phyloP scores from a whole-genome alignment of 1,284 basidiomycete genomes.

The Mycosarcoma maydis region DNA sequence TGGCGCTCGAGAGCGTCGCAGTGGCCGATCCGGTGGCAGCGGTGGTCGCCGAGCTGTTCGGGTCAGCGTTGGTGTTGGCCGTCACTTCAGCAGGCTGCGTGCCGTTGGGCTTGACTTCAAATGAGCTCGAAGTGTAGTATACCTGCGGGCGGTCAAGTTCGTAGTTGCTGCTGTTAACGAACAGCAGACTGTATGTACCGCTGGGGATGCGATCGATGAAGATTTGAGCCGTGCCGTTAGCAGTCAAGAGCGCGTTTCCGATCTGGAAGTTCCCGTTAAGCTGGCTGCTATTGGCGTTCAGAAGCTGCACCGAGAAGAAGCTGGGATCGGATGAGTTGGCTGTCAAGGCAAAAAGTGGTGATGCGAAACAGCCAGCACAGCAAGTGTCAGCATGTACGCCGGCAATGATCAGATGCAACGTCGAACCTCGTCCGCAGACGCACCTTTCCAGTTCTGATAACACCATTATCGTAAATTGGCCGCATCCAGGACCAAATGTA shows the following conservation, averaged over 20 bases:
- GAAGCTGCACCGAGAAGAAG: slow-evolving; percentile 50
- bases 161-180: slow-evolving; percentile 57
- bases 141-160: slow-evolving; percentile 47
- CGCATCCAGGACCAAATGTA: no score
- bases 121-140: slow-evolving; percentile 40
- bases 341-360: neutral
- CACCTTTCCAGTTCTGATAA: slow-evolving; percentile 37
- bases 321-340: slow-evolving; percentile 50
- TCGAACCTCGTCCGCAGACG: slow-evolving; percentile 1
- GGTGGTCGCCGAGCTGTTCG: slow-evolving; percentile 29
- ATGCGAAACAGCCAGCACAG: no score
- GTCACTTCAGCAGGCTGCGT: slow-evolving; percentile 40
- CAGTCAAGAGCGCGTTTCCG: slow-evolving; percentile 46
- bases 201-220: slow-evolving; percentile 46
- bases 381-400: neutral
- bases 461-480: neutral
- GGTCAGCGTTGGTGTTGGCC: slow-evolving; percentile 48
- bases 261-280: slow-evolving; percentile 58
- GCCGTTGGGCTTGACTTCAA: slow-evolving; percentile 51
- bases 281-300: slow-evolving; percentile 43
- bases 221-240: slow-evolving; percentile 48
- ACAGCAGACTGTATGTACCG: slow-evolving; percentile 46
- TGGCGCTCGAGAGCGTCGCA: slow-evolving; percentile 27
- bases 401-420: neutral
- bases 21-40: slow-evolving; percentile 30